Conservation (phyloP, 1,284 basidiomycete genomes). For the Ceratobasidium sp. region DNA sequence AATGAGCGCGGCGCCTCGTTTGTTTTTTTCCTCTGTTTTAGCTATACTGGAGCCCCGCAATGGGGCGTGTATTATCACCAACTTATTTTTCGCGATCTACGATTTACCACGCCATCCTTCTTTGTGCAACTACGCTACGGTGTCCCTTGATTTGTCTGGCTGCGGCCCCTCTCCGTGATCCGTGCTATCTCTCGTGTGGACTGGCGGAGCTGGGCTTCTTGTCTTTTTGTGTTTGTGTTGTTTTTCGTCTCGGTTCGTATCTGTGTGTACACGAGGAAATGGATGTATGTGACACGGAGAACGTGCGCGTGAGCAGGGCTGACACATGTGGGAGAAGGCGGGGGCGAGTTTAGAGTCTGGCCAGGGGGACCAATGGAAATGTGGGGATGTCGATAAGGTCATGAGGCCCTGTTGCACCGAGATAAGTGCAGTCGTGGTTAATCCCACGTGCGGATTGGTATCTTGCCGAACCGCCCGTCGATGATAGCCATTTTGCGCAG, state of each 20-base stretch:
- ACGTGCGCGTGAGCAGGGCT: too few relatives aligned
- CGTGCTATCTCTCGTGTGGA: not conserved
- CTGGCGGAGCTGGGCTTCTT: too few relatives aligned
- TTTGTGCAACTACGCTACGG: not conserved
- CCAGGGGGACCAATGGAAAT: too few relatives aligned
- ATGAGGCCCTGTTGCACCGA: not conserved
- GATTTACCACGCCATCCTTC: constrained; percentile 10
- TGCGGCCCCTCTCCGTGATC: not conserved
- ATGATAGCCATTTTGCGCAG: constrained; percentile 9
- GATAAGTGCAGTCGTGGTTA: not conserved
- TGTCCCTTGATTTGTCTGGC: not conserved
- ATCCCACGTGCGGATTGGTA: constrained; percentile 28
- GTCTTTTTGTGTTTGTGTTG: not conserved
- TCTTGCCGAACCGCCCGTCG: constrained; percentile 24
- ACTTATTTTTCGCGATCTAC: not conserved
- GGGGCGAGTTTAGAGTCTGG: too few relatives aligned
- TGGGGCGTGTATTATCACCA: constrained; percentile 20
- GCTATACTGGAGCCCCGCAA: not conserved
- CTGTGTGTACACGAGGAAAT: too few relatives aligned
- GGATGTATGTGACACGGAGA: too few relatives aligned
- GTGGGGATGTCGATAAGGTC: constrained; percentile 13
- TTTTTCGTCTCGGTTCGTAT: not conserved
- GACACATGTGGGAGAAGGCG: too few relatives aligned
- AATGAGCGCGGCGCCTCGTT: not conserved
- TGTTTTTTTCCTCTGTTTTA: constrained; percentile 3